Percentiles rank a stretch among this genome's conserved stretches.
phyloP scores from a whole-genome alignment of 345 rosid genomes.

The Populus pruinosa region DNA sequence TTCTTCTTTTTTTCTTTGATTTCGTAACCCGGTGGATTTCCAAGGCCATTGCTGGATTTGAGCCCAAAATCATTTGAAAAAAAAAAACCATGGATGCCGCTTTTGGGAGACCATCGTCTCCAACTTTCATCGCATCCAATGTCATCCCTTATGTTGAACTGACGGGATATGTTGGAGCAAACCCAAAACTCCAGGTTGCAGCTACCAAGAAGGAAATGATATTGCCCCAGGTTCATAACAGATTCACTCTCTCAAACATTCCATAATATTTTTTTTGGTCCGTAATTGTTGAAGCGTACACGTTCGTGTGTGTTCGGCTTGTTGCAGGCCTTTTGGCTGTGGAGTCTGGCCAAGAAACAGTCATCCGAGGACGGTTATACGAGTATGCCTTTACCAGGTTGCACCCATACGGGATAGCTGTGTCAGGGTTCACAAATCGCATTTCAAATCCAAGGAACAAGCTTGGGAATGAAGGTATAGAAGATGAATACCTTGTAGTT shows the following conservation, averaged over 20 bases:
- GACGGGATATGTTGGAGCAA: conserved; percentile 77
- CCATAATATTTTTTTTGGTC: neutral
- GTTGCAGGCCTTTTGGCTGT: conserved; percentile 75
- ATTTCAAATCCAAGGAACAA: conserved; percentile 37
- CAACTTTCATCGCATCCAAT: conserved; percentile 70
- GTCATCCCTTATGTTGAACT: conserved; percentile 74
- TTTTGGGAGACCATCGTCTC: conserved; percentile 41
- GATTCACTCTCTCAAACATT: neutral
- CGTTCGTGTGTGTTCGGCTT: conserved; percentile 31
- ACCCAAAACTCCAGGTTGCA: conserved; percentile 40
- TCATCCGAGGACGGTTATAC: conserved; percentile 55
- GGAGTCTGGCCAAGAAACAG: conserved; percentile 80
- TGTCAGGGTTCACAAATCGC: conserved; percentile 39
- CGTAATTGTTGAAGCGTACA: neutral
- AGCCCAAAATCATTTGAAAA: conserved; percentile 53
- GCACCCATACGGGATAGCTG: conserved; percentile 31
- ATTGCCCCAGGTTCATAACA: too few relatives aligned
- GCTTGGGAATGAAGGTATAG: conserved; percentile 36
- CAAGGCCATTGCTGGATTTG: conserved; percentile 69
- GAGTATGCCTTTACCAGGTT: conserved; percentile 29
- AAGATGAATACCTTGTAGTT: conserved; percentile 61
- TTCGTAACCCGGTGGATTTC: neutral
- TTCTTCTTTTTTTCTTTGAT: too few relatives aligned
- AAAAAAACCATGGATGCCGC: conserved; percentile 44
- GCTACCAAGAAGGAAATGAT: conserved; percentile 42